Evolutionary conservation across 805 yeast genomes (phyloP).

Genomic region (Tetrapisispora namnaoensis): DNA sequence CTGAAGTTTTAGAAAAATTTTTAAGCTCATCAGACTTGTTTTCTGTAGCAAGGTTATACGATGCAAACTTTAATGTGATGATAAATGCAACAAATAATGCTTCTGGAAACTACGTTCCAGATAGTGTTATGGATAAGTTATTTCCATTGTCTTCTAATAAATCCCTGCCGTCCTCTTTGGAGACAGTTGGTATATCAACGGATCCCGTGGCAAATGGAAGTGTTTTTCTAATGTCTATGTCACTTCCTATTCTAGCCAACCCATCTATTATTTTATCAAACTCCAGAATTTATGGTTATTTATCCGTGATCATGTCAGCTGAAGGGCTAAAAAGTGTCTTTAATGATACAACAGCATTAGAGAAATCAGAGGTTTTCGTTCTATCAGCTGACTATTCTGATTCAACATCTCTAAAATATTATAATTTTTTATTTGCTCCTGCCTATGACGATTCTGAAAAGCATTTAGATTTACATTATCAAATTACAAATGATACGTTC

Average conservation of each 20-base stretch:
- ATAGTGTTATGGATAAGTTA: slow-evolving; percentile 29
- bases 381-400: slow-evolving; percentile 22
- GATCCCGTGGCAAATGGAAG: slow-evolving; percentile 53
- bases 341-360: slow-evolving; percentile 35
- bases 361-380: slow-evolving; percentile 26
- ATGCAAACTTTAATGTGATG: slow-evolving; percentile 43
- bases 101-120: slow-evolving; percentile 29
- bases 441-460: slow-evolving; percentile 9
- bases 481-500: slow-evolving; percentile 26
- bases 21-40: slow-evolving; percentile 54
- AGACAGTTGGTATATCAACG: slow-evolving; percentile 39
- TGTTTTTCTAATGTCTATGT: slow-evolving; percentile 56
- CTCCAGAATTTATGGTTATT: slow-evolving; percentile 57
- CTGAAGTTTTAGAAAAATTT: slow-evolving; percentile 47
- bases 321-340: slow-evolving; percentile 33
- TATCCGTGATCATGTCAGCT: slow-evolving; percentile 49
- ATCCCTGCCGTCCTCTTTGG: slow-evolving; percentile 36
- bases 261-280: slow-evolving; percentile 54
- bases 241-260: slow-evolving; percentile 66
- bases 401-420: slow-evolving; percentile 25
- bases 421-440: slow-evolving; percentile 36
- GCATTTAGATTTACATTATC: slow-evolving; percentile 15
- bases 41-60: slow-evolving; percentile 58
- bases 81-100: slow-evolving; percentile 35
- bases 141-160: slow-evolving; percentile 40